Conservation (phyloP, 73 alveolate genomes). For the Paramecium pentaurelia region DNA sequence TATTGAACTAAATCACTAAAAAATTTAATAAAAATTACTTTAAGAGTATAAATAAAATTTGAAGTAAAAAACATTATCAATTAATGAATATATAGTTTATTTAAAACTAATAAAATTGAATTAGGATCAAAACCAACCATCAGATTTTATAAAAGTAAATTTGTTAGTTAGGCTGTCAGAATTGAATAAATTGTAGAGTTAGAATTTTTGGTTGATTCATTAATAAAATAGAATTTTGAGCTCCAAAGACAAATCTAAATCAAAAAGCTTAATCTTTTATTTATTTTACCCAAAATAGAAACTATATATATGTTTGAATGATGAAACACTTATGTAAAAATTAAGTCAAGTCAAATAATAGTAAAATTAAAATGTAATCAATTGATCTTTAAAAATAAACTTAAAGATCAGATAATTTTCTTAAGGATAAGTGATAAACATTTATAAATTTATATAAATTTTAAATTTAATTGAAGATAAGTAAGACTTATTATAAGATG, state of each 20-base stretch:
- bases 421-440: background rate
- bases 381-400: background rate
- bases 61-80: too few relatives aligned
- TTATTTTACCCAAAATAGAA: background rate
- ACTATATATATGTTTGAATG: background rate
- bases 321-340: background rate
- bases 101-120: background rate
- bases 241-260: background rate
- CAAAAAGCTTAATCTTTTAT: background rate
- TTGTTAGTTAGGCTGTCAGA: background rate
- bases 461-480: constrained; percentile 6
- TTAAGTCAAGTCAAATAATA: background rate
- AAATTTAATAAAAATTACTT: background rate
- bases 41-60: background rate
- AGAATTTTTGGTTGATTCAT: background rate
- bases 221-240: background rate
- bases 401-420: background rate
- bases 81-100: background rate
- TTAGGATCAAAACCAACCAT: background rate
- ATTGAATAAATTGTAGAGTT: background rate
- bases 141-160: background rate
- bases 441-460: background rate
- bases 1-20: background rate
- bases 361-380: background rate
- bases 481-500: background rate